A percentile compares a stretch with the other conserved stretches of the same genome.
Evolutionary conservation across 306 rosid species (phyloP).

Genomic region (barrel medic (Medicago truncatula)): DNA sequence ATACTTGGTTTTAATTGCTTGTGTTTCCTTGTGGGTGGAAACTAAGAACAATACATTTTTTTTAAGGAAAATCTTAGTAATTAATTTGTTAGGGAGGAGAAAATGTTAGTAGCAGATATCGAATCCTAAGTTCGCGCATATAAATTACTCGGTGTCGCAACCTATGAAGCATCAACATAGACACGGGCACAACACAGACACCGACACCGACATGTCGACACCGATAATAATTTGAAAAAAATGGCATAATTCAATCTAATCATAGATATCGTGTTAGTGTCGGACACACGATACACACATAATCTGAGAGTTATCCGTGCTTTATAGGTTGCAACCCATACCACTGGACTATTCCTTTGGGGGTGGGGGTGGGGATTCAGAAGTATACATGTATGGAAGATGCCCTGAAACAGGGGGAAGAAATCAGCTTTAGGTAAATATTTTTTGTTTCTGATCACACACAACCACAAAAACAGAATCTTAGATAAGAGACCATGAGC

Average conservation of each 20-base stretch:
- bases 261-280: too few relatives aligned
- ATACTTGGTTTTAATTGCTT: slow-evolving; percentile 38
- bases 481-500: slow-evolving; percentile 71
- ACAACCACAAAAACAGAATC: slow-evolving; percentile 91
- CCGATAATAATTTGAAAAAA: too few relatives aligned
- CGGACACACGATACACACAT: too few relatives aligned
- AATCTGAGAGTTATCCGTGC: too few relatives aligned
- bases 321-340: background rate
- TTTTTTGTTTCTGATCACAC: slow-evolving; percentile 67
- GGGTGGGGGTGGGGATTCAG: background rate
- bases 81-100: background rate
- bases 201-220: too few relatives aligned
- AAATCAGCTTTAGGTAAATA: slow-evolving; percentile 71
- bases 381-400: slow-evolving; percentile 36
- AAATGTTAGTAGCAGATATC: background rate
- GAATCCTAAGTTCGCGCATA: background rate
- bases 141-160: too few relatives aligned
- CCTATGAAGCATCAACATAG: too few relatives aligned
- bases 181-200: too few relatives aligned
- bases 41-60: slow-evolving; percentile 27
- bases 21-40: slow-evolving; percentile 29
- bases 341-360: background rate
- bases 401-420: slow-evolving; percentile 71
- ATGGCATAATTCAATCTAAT: too few relatives aligned
- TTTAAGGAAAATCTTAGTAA: too few relatives aligned